These are phyloP conservation scores for Cladochytrium replicatum DNA, from an alignment of 192 early-diverging fungal genomes.

Conservation along the genomic window DNA sequence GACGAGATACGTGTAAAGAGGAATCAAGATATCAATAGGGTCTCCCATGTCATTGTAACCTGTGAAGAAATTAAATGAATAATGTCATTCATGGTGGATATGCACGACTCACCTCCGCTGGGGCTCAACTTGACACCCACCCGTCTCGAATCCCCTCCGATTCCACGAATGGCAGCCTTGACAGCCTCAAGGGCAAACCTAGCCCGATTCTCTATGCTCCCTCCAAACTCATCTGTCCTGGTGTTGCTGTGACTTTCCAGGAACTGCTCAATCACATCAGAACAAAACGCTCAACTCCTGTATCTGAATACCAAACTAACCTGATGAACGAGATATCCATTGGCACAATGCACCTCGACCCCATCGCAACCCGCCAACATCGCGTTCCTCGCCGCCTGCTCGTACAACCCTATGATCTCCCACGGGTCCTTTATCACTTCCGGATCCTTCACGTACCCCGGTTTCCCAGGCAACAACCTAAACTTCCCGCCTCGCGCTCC, in stretches of 20 bases:
- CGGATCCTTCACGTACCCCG: conserved; percentile 16
- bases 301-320: not conserved
- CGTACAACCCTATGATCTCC: conserved; percentile 11
- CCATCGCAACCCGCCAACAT: conserved; percentile 54
- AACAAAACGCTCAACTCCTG: not conserved
- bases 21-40: conserved; percentile 1
- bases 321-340: conserved; percentile 4
- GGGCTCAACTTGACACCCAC: conserved; percentile 15
- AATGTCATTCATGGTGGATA: too few species aligned
- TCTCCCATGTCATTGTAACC: conserved; percentile 30
- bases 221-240: conserved; percentile 79
- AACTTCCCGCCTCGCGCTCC: conserved; percentile 15
- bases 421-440: conserved; percentile 12
- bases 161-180: conserved; percentile 22
- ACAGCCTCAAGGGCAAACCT: conserved; percentile 35
- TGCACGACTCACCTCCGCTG: conserved; percentile 9
- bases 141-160: conserved; percentile 6
- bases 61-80: too few species aligned
- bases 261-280: conserved; percentile 16
- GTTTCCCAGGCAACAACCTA: conserved; percentile 5
- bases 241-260: conserved; percentile 31
- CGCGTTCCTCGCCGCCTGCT: conserved; percentile 6
- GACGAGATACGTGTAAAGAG: conserved; percentile 24
- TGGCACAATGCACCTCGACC: conserved; percentile 80
- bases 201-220: conserved; percentile 72